These are phyloP conservation scores for Trametes cubensis DNA, from an alignment of 768 basidiomycete genomes.

Conservation along the genomic window DNA sequence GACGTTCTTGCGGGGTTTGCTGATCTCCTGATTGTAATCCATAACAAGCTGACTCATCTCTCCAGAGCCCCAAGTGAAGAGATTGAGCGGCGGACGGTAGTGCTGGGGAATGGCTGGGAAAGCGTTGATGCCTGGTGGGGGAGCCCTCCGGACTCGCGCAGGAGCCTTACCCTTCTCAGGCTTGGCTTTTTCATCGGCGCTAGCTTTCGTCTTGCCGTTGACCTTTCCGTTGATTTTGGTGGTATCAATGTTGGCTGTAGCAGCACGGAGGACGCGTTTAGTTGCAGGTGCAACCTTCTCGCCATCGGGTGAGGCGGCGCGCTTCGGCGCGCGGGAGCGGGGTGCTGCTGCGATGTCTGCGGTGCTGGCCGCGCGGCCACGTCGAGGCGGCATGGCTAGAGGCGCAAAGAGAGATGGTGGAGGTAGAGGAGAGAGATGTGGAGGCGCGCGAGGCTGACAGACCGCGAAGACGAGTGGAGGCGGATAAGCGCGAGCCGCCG, in stretches of 20 bases:
- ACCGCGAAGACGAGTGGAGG: conserved; percentile 5
- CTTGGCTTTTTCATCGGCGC: conserved; percentile 15
- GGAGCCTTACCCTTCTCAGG: conserved; percentile 19
- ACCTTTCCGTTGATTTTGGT: conserved; percentile 6
- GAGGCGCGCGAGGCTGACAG: conserved; percentile 5
- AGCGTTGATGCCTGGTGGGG: conserved; percentile 46
- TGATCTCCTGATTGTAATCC: conserved; percentile 68
- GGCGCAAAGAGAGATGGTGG: conserved; percentile 15
- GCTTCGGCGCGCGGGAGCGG: conserved; percentile 19
- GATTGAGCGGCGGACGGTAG: conserved; percentile 63
- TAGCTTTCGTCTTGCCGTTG: conserved; percentile 21
- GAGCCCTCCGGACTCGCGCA: conserved; percentile 14
- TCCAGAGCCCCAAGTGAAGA: conserved; percentile 90
- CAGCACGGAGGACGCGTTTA: conserved; percentile 24
- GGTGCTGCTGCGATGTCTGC: conserved; percentile 6
- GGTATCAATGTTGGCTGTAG: conserved; percentile 19
- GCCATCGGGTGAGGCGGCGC: conserved; percentile 21
- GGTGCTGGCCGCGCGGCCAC: conserved; percentile 21
- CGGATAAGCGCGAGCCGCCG: conserved; percentile 10
- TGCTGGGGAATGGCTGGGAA: conserved; percentile 62
- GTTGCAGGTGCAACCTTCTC: conserved; percentile 18
- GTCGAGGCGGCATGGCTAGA: conserved; percentile 32
- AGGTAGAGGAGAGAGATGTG: conserved; percentile 4
- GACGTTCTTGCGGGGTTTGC: conserved; percentile 72
- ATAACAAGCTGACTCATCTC: conserved; percentile 97